Base-by-base conservation (phyloP, 148 eudicot species). In the Rheum nobile region DNA sequence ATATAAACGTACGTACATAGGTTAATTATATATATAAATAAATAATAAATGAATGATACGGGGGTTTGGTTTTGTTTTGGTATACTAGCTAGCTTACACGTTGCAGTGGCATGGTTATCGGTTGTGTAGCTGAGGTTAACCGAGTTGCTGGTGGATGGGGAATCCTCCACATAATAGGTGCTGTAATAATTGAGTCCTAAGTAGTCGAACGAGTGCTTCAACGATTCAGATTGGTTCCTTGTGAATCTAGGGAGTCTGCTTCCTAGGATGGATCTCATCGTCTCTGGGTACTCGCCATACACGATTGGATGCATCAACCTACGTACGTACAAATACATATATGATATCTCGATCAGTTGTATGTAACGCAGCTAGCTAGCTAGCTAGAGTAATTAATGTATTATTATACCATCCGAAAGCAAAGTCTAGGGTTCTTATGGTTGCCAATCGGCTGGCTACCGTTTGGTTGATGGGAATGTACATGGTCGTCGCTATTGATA, bases 261-360 rank as follows among this genome's bases (percentile, higher is more conserved):
- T 52, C 77, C 74, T n/a, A 57, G 81, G 17, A 75, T 26, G 13
- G 52, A n/a, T 48, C 59, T 76, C 83, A 83, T 83, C 41, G 50
- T 75, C 4, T 26, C n/a, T 29, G 85, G 85, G 71, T 83, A 83
- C 11, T 72, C 75, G 38, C 85, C 85, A 67, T 32, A 75, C 1
- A 74, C 73, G 26, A 88, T 9, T 38, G 91, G 91, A 41, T 88
- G 74, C 68, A 85, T 71, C 34, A 80, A 82, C 91, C 91, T 87
- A 50, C 57, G 17, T n/a, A n/a, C n/a, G n/a, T n/a, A n/a, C n/a
- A n/a, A n/a, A n/a, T n/a, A n/a, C n/a, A n/a, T n/a, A n/a, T n/a
- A n/a, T n/a, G n/a, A n/a, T n/a, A n/a, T n/a, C n/a, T n/a, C n/a
- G n/a, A n/a, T n/a, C n/a, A n/a, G n/a, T n/a, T n/a, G n/a, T n/a